Evolutionary conservation across 139 green algal genomes (phyloP), one percentile per base, ranked within the genome.

Genomic region (Haematococcus lacustris): DNA sequence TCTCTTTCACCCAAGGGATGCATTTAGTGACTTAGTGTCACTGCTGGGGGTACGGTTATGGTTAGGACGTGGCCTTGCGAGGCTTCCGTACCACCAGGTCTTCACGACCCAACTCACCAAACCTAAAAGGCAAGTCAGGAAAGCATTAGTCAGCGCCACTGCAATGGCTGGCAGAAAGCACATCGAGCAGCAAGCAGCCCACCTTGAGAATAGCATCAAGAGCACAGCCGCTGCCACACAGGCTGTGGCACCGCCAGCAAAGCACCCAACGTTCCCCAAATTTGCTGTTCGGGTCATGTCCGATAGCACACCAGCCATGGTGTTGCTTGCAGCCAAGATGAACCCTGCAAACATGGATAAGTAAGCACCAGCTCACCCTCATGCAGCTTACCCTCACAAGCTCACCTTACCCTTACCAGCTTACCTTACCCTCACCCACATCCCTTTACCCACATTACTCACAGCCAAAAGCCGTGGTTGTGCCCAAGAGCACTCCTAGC

Each of bases 251-350:
- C 88, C 89, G 30, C 89, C 89, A 34, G 69, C 75, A 74, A 94
- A 94, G 82, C 89, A 94, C 38, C 89, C 89, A 9, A 90, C 81
- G 68, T 91, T 90, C 47, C 89, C 89, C 25, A 80, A 6, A 7
- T 80, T 85, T 6, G 71, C 69, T 9, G 38, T 28, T 4, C 71
- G 69, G 0, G 85, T 88, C 35, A 76, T 51, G 78, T 94, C 89
- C 13, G 85, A 80, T 63, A 94, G 81, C 38, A 83, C 64, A 28
- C 89, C 89, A 2, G 89, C 89, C 63, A 93, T 40, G 40, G 74
- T 73, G 74, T 94, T 94, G 66, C 76, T 86, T 63, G 79, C 86
- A 0, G 85, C 89, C 51, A 94, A 78, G 26, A 90, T 79, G 40
- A 91, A 82, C 38, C 89, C 88, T 91, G 80, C 67, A 68, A 13